phyloP scores from a whole-genome alignment of 1,284 basidiomycete genomes.

The Tetrapyrgos nigripes region DNA sequence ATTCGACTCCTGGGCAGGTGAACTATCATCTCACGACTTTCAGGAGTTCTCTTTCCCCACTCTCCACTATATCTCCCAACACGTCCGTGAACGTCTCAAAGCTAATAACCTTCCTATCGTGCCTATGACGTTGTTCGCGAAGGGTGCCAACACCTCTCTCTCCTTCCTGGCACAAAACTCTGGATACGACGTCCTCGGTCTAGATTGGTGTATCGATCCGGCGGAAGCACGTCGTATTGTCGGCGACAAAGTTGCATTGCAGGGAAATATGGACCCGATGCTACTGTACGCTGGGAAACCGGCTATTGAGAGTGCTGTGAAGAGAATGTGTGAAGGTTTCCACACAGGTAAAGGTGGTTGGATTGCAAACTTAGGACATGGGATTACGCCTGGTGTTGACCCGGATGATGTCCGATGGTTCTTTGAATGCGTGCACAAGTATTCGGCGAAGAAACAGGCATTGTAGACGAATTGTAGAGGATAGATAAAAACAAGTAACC shows the following conservation, averaged over 20 bases:
- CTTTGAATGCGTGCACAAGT: conserved; percentile 90
- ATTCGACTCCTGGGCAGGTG: conserved; percentile 95
- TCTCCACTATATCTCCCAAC: conserved; percentile 64
- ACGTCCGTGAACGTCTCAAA: conserved; percentile 67
- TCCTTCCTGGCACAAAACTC: conserved; percentile 58
- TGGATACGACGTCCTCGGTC: conserved; percentile 86
- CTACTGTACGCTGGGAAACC: conserved; percentile 88
- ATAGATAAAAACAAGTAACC: not conserved
- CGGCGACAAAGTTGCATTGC: conserved; percentile 75
- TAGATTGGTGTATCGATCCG: conserved; percentile 90
- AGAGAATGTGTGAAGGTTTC: conserved; percentile 85
- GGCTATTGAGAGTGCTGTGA: conserved; percentile 89
- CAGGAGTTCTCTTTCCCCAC: conserved; percentile 76
- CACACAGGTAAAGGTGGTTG: conserved; percentile 70
- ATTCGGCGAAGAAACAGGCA: conserved; percentile 57
- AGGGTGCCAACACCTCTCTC: conserved; percentile 84
- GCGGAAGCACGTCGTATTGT: conserved; percentile 69
- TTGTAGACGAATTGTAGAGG: not conserved
- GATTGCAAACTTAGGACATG: conserved; percentile 98
- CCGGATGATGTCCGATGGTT: conserved; percentile 91
- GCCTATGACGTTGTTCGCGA: conserved; percentile 92
- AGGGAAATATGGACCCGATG: conserved; percentile 95
- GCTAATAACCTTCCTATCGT: conserved; percentile 60
- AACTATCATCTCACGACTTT: conserved; percentile 89
- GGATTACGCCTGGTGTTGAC: conserved; percentile 95